Percentiles rank a stretch among this genome's conserved stretches.
These are phyloP conservation scores for Schwanniomyces yamadae DNA, from an alignment of 805 yeast genomes.

Conservation along the genomic window DNA sequence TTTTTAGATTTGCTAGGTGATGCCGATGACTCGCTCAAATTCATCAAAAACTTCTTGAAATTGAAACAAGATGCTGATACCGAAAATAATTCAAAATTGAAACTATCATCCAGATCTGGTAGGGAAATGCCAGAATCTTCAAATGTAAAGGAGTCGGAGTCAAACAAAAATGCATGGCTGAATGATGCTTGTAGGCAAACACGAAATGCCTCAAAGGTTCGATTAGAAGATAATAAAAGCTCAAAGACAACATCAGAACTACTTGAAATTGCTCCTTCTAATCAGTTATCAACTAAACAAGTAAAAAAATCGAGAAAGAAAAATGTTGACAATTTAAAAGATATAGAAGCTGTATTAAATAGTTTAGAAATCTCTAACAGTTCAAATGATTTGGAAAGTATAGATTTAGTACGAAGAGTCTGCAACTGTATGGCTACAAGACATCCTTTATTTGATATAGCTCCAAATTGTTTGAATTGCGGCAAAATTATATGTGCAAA, in stretches of 20 bases:
- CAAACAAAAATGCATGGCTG: neutral
- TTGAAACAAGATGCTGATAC: constrained; percentile 32
- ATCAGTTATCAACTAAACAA: constrained; percentile 17
- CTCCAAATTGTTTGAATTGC: constrained; percentile 92
- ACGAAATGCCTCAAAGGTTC: constrained; percentile 4
- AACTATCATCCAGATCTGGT: constrained; percentile 1
- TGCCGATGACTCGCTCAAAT: constrained; percentile 49
- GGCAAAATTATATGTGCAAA: constrained; percentile 89
- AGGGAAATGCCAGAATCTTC: no score
- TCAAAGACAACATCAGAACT: constrained; percentile 42
- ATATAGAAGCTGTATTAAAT: constrained; percentile 61
- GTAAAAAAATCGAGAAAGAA: constrained; percentile 38
- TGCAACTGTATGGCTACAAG: constrained; percentile 86
- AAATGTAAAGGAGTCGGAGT: no score
- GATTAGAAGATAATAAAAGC: constrained; percentile 9
- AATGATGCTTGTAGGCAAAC: constrained; percentile 7
- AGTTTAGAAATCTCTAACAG: constrained; percentile 41
- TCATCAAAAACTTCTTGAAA: constrained; percentile 44
- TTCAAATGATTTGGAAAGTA: constrained; percentile 8
- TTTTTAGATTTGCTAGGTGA: constrained; percentile 58
- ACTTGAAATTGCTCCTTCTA: constrained; percentile 38
- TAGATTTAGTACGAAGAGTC: constrained; percentile 18
- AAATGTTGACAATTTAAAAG: constrained; percentile 57
- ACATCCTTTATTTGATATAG: constrained; percentile 85
- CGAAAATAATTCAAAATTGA: neutral